These are phyloP conservation scores for Cymodocea nodosa DNA, from an alignment of 116 monocot genomes.

Conservation along the genomic window DNA sequence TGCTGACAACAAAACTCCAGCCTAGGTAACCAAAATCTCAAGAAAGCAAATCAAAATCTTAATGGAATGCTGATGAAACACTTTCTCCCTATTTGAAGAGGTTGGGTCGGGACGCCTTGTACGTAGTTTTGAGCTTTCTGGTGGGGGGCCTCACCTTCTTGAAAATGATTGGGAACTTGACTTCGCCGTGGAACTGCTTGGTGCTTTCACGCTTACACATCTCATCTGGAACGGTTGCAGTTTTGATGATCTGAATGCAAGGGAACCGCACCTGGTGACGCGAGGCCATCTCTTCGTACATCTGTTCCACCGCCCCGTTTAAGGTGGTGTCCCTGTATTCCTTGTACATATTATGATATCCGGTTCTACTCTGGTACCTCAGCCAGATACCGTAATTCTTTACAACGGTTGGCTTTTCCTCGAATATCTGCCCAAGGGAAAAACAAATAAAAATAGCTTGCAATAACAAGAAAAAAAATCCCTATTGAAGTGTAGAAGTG, in stretches of 20 bases:
- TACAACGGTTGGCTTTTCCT: slow-evolving; percentile 53
- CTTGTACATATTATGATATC: slow-evolving; percentile 82
- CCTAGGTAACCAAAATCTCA: not conserved
- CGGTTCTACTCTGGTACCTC: slow-evolving; percentile 51
- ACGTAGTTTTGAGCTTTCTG: slow-evolving; percentile 68
- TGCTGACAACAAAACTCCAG: not conserved
- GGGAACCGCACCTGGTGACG: slow-evolving; percentile 58
- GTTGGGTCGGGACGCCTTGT: slow-evolving; percentile 61
- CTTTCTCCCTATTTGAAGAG: slow-evolving; percentile 40
- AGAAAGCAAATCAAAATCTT: not conserved
- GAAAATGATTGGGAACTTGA: slow-evolving; percentile 66
- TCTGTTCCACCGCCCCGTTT: slow-evolving; percentile 67
- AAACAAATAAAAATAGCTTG: too few species aligned
- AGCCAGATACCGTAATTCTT: slow-evolving; percentile 80
- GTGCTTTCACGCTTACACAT: slow-evolving; percentile 76
- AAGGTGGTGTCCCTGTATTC: slow-evolving; percentile 70
- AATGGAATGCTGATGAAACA: too few species aligned
- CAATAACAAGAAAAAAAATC: too few species aligned
- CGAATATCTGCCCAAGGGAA: slow-evolving; percentile 33
- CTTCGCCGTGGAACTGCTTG: slow-evolving; percentile 68
- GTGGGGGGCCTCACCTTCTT: slow-evolving; percentile 68
- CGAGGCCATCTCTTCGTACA: slow-evolving; percentile 81
- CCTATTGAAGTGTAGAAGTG: too few species aligned
- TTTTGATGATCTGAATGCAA: slow-evolving; percentile 82
- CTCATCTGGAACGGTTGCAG: slow-evolving; percentile 46